Conservation (phyloP, 164 flowering plant genomes). For the Magnolia sinica region DNA sequence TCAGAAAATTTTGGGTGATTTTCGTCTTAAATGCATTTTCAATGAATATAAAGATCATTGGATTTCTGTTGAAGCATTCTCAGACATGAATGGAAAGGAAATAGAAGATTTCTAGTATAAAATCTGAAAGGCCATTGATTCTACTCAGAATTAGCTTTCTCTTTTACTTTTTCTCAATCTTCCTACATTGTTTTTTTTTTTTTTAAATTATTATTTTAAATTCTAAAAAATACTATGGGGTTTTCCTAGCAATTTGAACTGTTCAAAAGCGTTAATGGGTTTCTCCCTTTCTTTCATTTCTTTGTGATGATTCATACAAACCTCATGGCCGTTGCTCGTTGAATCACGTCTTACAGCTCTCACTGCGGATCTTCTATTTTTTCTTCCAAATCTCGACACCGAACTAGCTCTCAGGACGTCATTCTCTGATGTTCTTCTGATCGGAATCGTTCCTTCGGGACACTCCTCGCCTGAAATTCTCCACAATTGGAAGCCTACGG, state of each 20-base stretch:
- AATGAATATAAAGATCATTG: too few species aligned
- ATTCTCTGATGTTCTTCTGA: constrained; percentile 78
- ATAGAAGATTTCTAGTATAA: too few species aligned
- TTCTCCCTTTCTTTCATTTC: background rate
- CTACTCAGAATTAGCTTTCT: too few species aligned
- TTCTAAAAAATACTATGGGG: too few species aligned
- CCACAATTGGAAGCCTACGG: constrained; percentile 71
- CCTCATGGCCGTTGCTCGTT: constrained; percentile 86
- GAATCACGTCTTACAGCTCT: constrained; percentile 60
- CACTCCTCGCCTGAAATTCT: constrained; percentile 62
- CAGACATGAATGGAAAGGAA: too few species aligned
- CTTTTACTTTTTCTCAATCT: too few species aligned
- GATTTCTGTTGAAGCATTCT: too few species aligned
- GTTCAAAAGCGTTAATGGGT: background rate
- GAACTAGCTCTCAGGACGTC: constrained; percentile 75
- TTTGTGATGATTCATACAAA: constrained; percentile 24
- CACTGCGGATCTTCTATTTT: constrained; percentile 28
- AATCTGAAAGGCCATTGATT: background rate
- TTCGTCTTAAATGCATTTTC: too few species aligned
- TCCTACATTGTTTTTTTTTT: too few species aligned
- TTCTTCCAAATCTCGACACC: constrained; percentile 60
- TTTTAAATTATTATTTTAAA: too few species aligned
- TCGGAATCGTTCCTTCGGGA: constrained; percentile 86
- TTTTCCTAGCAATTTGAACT: too few species aligned
- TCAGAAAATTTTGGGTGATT: too few species aligned